Evolutionary conservation across 805 yeast genomes (phyloP), one percentile per base, ranked within the genome.

Genomic region (Yarrowia sp.): DNA sequence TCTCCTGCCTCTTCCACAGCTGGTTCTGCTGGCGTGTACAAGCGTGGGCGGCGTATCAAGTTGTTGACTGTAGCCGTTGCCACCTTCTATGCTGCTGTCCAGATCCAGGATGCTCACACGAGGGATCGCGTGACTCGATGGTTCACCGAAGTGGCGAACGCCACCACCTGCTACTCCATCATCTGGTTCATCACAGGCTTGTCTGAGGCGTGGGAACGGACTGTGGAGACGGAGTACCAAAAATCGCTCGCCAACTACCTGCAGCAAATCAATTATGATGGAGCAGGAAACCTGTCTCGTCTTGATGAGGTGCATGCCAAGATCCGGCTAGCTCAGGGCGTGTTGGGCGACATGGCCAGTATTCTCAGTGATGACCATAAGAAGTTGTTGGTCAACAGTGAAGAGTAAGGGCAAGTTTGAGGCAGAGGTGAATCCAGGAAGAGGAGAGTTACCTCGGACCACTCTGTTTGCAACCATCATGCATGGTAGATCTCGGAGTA

Each of bases 141-240:
- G 63, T 41, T 58, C 49, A 43, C 41, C 3, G 63, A 58, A 51
- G 63, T 58, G 41, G 51, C 63, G 28, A 58, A 58, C 51, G 63
- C 51, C 0, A 58, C 63, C 41, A 58, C 63, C 7, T 58, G 63
- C 11, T 58, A 58, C 24, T 58, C 63, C 38, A 58, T 58, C 41
- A 58, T 58, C 41, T 58, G 63, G 63, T 58, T 58, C 41, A 41
- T 58, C 41, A 32, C 51, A 1, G 63, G 63, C 1, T 21, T 58
- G 21, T 3, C 41, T 4, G 51, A 58, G 32, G 63, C 63, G 11
- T 58, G 63, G 63, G 51, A 58, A 6, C 41, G 51, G 7, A 58
- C 63, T 0, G 51, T 58, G 7, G 51, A 58, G 22, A 58, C 41
- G 4, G 51, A 58, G 51, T 58, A 58, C 22, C 63, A 43, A 21